Evolutionary conservation across 176 grass and related monocot genomes (phyloP), one percentile per base, ranked within the genome.

Genomic region (Leersia perrieri): DNA sequence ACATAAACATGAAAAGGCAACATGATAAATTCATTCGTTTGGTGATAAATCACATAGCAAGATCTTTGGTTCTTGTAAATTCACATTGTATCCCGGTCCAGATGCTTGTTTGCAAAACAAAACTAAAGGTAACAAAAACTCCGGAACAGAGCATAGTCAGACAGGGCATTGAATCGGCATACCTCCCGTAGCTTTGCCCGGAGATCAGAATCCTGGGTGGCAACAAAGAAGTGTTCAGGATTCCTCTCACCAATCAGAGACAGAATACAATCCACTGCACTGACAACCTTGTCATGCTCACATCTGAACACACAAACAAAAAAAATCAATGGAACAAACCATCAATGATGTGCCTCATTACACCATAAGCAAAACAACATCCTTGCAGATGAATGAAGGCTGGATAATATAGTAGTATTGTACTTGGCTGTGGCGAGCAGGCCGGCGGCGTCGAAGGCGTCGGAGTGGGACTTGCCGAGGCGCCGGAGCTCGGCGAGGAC

Each of bases 281-380:
- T 87, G 26, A 92, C 87, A 49, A 92, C 85, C 80, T 92, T 94
- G 9, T 94, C 91, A 87, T 97, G 94, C 27, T 97, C 87, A 40
- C 94, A 97, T 57, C 91, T 94, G 53, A 12, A 81, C 76, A 41
- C 47, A 80, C 11, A 14, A 69, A 44, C 9, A 80, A 16, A 55
- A 55, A 55, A 30, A 16, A 35, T 18, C 79, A 87, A 32, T 2
- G 39, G 8, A 85, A 63, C 70, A 72, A 33, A 33, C 26, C 29
- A n/a, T 60, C 23, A 57, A 5, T 70, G n/a, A n/a, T n/a, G n/a
- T n/a, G 11, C n/a, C 57, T 77, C 22, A 39, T 23, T 14, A 60
- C 33, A 7, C 11, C 0, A 42, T 39, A 79, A 45, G 8, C 0
- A 57, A 20, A 51, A 2, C 8, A 23, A 12, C 55, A 16, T 14